phyloP scores from a whole-genome alignment of 805 yeast genomes.

The Saccharomycopsis capsularis region DNA sequence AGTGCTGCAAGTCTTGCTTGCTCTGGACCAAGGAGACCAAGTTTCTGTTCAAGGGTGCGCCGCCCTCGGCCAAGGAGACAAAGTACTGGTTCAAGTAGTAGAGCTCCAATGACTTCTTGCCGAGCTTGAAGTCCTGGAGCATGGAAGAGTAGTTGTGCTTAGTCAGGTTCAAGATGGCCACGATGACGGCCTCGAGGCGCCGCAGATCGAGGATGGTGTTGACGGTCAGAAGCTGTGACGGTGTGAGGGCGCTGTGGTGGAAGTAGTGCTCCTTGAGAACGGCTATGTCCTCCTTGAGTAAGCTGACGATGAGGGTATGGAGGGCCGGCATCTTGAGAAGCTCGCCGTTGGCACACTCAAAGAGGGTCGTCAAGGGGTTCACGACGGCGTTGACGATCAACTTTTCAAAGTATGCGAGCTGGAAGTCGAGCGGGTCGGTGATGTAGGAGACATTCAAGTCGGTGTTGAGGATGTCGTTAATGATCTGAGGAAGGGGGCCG shows the following conservation, averaged over 20 bases:
- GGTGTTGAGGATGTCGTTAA: slow-evolving; percentile 27
- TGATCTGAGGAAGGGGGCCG: slow-evolving; percentile 24
- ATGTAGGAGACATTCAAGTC: slow-evolving; percentile 28
- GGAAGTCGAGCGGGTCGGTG: slow-evolving; percentile 39
- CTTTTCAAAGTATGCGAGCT: slow-evolving; percentile 64
- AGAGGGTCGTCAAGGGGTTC: slow-evolving; percentile 73
- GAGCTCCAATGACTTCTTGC: slow-evolving; percentile 61
- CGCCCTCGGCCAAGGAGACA: slow-evolving; percentile 43
- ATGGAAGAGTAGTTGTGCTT: slow-evolving; percentile 47
- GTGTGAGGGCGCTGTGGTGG: slow-evolving; percentile 22
- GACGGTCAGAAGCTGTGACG: slow-evolving; percentile 9
- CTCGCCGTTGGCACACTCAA: slow-evolving; percentile 75
- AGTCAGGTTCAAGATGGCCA: slow-evolving; percentile 39
- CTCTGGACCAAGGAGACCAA: slow-evolving; percentile 14
- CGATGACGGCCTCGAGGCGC: slow-evolving; percentile 33
- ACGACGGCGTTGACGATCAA: slow-evolving; percentile 75
- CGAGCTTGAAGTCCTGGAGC: slow-evolving; percentile 45
- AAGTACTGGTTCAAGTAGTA: slow-evolving; percentile 81
- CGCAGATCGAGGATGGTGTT: slow-evolving; percentile 31
- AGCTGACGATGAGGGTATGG: slow-evolving; percentile 30
- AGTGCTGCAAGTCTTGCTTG: slow-evolving; percentile 11
- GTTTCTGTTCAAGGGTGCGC: slow-evolving; percentile 23
- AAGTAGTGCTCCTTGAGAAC: slow-evolving; percentile 24
- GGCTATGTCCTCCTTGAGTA: slow-evolving; percentile 40
- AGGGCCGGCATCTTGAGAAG: slow-evolving; percentile 36